phyloP scores from a whole-genome alignment of 345 rosid genomes.

The Mallotus nudiflorus region DNA sequence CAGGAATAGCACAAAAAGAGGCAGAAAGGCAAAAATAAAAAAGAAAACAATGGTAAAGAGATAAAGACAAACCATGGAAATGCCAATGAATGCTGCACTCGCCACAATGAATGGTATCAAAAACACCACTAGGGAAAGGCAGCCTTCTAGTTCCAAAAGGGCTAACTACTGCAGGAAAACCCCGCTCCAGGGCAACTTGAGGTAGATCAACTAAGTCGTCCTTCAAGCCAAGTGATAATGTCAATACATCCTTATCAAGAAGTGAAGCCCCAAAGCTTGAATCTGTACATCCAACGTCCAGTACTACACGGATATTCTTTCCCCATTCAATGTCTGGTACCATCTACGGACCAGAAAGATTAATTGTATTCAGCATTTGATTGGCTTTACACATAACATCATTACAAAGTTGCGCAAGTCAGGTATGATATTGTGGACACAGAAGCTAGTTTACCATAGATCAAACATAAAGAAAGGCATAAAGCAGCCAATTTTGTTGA shows the following conservation, averaged over 20 bases:
- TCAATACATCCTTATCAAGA: conserved; percentile 75
- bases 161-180: conserved; percentile 76
- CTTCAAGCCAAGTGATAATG: conserved; percentile 79
- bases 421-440: neutral
- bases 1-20: neutral
- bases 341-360: conserved; percentile 53
- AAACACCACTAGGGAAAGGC: conserved; percentile 88
- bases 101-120: conserved; percentile 89
- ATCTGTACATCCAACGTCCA: conserved; percentile 79
- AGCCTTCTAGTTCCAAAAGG: conserved; percentile 75
- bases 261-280: conserved; percentile 74
- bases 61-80: conserved; percentile 53
- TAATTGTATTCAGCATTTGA: neutral
- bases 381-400: neutral
- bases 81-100: conserved; percentile 83
- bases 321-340: conserved; percentile 99
- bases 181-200: conserved; percentile 85
- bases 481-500: neutral
- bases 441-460: neutral
- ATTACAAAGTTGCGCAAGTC: neutral
- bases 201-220: conserved; percentile 92
- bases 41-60: conserved; percentile 5
- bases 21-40: neutral
- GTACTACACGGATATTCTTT: conserved; percentile 81
- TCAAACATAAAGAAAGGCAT: neutral